Evolutionary conservation across 1,284 basidiomycete genomes (phyloP).

Genomic region (Tetrapyrgos nigripes): DNA sequence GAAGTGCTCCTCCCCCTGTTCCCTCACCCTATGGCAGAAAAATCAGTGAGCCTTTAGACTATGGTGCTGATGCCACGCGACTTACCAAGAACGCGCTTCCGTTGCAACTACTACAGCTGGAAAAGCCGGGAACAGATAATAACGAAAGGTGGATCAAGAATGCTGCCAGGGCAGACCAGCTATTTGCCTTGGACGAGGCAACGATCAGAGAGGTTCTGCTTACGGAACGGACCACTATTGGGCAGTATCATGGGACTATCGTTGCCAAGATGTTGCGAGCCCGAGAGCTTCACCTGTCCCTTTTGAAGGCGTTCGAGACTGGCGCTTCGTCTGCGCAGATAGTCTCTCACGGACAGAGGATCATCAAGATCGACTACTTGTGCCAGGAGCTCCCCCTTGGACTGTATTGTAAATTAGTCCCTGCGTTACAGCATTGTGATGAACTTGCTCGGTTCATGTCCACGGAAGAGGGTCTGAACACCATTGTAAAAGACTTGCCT

Average conservation of each 20-base stretch:
- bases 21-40: conserved; percentile 43
- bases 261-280: conserved; percentile 67
- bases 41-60: conserved; percentile 60
- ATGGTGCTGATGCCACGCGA: conserved; percentile 47
- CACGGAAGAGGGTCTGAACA: conserved; percentile 52
- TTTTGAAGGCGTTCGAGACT: conserved; percentile 54
- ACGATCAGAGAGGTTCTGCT: conserved; percentile 65
- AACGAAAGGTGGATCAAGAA: conserved; percentile 51
- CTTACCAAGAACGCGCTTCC: conserved; percentile 39
- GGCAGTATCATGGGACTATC: conserved; percentile 74
- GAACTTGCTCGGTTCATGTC: conserved; percentile 56
- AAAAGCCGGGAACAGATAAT: conserved; percentile 45
- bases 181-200: conserved; percentile 58
- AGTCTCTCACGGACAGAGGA: conserved; percentile 56
- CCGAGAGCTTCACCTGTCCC: conserved; percentile 65
- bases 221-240: conserved; percentile 66
- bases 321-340: conserved; percentile 45
- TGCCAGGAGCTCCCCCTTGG: conserved; percentile 64
- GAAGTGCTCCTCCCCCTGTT: conserved; percentile 35
- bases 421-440: conserved; percentile 56
- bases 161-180: conserved; percentile 46
- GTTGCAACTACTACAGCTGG: conserved; percentile 47
- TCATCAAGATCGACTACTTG: conserved; percentile 64
- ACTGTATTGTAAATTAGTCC: conserved; percentile 65
- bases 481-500: conserved; percentile 57